Evolutionary conservation across 1,139 yeast species (phyloP).

Genomic region (Geotrichum phurueaensis): DNA sequence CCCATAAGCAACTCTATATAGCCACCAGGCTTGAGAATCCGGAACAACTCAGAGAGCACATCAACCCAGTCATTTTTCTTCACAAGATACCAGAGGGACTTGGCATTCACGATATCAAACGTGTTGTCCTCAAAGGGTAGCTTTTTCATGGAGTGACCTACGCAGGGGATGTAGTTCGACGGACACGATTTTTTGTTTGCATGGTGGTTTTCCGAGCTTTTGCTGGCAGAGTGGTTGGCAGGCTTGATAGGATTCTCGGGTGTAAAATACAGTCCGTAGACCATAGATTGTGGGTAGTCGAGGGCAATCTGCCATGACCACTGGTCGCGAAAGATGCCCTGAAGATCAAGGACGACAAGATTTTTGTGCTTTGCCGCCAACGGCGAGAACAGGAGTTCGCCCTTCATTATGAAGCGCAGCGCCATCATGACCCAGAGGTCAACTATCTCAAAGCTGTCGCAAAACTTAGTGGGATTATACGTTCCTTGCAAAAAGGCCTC

Average conservation of each 20-base stretch:
- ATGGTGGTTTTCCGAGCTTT: neutral
- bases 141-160: constrained; percentile 31
- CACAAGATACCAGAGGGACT: constrained; percentile 34
- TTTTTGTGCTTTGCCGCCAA: neutral
- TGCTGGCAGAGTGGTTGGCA: neutral
- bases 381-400: constrained; percentile 22
- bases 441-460: constrained; percentile 22
- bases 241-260: neutral
- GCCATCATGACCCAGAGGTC: constrained; percentile 36
- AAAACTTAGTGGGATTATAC: constrained; percentile 8
- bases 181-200: constrained; percentile 25
- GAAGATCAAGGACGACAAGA: constrained; percentile 28
- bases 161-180: constrained; percentile 30
- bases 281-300: constrained; percentile 34
- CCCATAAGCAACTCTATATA: constrained; percentile 34
- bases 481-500: constrained; percentile 33
- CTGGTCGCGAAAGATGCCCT: constrained; percentile 32
- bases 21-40: constrained; percentile 42
- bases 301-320: constrained; percentile 42
- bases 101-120: constrained; percentile 34
- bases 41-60: constrained; percentile 35
- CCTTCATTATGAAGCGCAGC: constrained; percentile 28
- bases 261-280: constrained; percentile 32
- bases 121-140: constrained; percentile 37
- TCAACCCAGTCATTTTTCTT: constrained; percentile 34